Evolutionary conservation across 139 green algal species (phyloP).

Genomic region (Chlorella vulgaris): DNA sequence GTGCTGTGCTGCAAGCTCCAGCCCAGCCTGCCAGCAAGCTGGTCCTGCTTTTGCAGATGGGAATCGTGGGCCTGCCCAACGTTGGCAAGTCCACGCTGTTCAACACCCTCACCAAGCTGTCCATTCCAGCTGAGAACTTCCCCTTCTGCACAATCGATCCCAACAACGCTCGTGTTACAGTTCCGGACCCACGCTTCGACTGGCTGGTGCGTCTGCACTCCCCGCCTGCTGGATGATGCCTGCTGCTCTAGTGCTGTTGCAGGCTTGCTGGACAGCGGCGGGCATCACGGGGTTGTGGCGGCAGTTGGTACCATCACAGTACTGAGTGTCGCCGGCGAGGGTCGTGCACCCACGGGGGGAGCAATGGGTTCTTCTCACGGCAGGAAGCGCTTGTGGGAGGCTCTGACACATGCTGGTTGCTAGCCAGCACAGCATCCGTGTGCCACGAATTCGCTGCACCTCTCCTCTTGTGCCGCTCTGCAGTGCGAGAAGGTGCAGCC

Average conservation of each 20-base stretch:
- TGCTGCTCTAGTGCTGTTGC: not conserved
- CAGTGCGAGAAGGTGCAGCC: conserved; percentile 37
- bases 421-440: too few species aligned
- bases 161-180: conserved; percentile 90
- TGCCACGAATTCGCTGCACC: too few species aligned
- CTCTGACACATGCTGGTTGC: too few species aligned
- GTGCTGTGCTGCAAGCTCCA: too few species aligned
- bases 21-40: too few species aligned
- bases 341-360: too few species aligned
- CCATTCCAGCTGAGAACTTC: conserved; percentile 93
- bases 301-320: too few species aligned
- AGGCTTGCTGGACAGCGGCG: not conserved
- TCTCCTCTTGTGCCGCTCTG: too few species aligned
- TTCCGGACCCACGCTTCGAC: conserved; percentile 97
- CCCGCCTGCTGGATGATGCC: not conserved
- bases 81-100: conserved; percentile 96
- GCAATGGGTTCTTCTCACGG: too few species aligned
- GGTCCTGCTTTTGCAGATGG: conserved; percentile 74
- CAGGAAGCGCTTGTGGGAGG: too few species aligned
- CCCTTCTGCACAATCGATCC: conserved; percentile 98
- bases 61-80: conserved; percentile 96
- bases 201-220: conserved; percentile 68
- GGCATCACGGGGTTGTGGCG: too few species aligned
- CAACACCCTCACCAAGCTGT: conserved; percentile 88
- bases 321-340: too few species aligned